phyloP scores from a whole-genome alignment of 768 basidiomycete species.

The Tylopilus sp. region DNA sequence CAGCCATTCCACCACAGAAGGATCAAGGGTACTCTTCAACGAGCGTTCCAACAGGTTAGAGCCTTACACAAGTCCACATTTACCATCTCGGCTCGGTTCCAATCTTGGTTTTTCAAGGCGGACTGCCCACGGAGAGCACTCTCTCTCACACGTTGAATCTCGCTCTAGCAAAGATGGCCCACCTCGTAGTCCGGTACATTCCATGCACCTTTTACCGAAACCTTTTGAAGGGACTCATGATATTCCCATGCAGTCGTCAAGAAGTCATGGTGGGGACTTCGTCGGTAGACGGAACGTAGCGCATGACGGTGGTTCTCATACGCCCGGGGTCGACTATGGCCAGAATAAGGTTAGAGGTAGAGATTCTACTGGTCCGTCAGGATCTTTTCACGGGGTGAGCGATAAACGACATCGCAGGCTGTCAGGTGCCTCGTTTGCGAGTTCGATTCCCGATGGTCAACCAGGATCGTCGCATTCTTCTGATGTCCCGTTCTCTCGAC shows the following conservation, averaged over 20 bases:
- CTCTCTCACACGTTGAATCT: slow-evolving; percentile 38
- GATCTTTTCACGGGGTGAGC: slow-evolving; percentile 5
- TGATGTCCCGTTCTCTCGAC: slow-evolving; percentile 21
- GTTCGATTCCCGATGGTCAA: slow-evolving; percentile 20
- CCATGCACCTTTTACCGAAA: slow-evolving; percentile 64
- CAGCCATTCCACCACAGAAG: slow-evolving; percentile 49
- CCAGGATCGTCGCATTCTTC: slow-evolving; percentile 19
- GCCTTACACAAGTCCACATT: slow-evolving; percentile 61
- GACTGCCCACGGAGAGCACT: slow-evolving; percentile 42
- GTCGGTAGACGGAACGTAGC: slow-evolving; percentile 16
- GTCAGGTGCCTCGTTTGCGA: slow-evolving; percentile 21
- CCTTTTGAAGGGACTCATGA: slow-evolving; percentile 25
- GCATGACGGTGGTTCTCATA: slow-evolving; percentile 12
- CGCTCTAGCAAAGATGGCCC: slow-evolving; percentile 46
- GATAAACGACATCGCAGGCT: slow-evolving; percentile 24
- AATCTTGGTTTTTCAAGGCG: slow-evolving; percentile 37
- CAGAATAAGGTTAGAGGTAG: slow-evolving; percentile 18
- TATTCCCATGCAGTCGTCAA: slow-evolving; percentile 15
- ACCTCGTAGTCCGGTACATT: slow-evolving; percentile 35
- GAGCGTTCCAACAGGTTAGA: slow-evolving; percentile 90
- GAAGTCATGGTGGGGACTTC: slow-evolving; percentile 17
- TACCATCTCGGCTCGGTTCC: slow-evolving; percentile 39
- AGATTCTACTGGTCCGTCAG: slow-evolving; percentile 14
- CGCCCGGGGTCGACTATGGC: slow-evolving; percentile 13
- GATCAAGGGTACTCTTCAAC: slow-evolving; percentile 86